Evolutionary conservation across 345 rosid genomes (phyloP), one percentile per base, ranked within the genome.

Genomic region (Euclidium syriacum): DNA sequence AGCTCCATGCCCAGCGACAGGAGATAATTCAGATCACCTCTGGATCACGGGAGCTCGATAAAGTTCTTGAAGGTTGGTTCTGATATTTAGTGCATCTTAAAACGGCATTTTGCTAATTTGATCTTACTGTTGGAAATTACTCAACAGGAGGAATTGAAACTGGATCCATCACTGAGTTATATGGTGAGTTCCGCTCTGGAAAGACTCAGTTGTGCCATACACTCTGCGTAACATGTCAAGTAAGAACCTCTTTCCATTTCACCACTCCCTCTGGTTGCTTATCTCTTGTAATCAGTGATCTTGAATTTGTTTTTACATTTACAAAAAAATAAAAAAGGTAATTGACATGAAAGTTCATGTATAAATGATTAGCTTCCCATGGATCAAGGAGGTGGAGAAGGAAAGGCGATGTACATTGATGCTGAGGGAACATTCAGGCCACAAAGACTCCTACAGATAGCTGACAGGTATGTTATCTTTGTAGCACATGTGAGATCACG

Each of bases 331-430:
- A 11, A 48, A 58, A 47, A 62, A 39, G 35, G 18, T 62, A 47
- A n/a, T 61, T 47, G 3, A 62, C 43, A 9, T 20, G 2, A 10
- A 38, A 35, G 24, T 54, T 55, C n/a, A 23, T 9, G 26, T 19
- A 62, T 48, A 9, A 58, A 64, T 15, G 76, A 64, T 75, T 83
- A 86, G 98, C 96, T 90, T 76, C 99, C 96, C 15, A 67, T 94
- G 73, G 97, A 94, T 83, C 97, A 94, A 87, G 97, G 99, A 52
- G 99, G 97, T 1, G 96, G 97, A 14, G 97, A 90, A 72, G 99
- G 99, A 53, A 94, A 94, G 64, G 95, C 97, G 8, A 83, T 94
- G 99, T 94, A 94, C 76, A 94, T 90, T 24, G 97, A 94, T 81
- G 99, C 99, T 0, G 96, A 94, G 77, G 99, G 99, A 43, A 83